Conservation (phyloP, 2,329 filamentous ascomycete genomes). For the Ophiostoma ulmi region DNA sequence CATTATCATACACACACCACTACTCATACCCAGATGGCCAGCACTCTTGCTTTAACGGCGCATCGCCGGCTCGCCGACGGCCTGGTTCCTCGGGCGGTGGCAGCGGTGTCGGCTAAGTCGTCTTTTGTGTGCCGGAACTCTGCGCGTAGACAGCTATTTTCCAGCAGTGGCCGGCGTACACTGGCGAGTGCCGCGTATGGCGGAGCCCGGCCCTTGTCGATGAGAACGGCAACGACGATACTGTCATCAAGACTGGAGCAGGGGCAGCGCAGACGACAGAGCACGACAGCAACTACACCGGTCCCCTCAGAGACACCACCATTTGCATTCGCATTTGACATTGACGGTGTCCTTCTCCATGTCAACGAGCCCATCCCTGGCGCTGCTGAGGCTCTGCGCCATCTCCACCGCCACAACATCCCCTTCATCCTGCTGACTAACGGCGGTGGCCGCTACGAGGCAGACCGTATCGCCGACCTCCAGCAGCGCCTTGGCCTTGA, state of each 20-base stretch:
- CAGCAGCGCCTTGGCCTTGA: slow-evolving; percentile 66
- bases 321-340: slow-evolving; percentile 47
- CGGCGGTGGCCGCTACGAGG: slow-evolving; percentile 81
- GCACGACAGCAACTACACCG: not conserved
- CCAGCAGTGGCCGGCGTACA: not conserved
- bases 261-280: slow-evolving; percentile 9
- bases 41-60: not conserved
- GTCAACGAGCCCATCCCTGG: slow-evolving; percentile 73
- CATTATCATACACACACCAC: not conserved
- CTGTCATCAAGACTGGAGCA: not conserved
- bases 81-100: not conserved
- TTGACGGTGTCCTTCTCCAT: slow-evolving; percentile 92
- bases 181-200: not conserved
- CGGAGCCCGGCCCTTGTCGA: not conserved
- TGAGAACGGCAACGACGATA: not conserved
- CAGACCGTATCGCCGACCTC: slow-evolving; percentile 65
- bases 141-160: not conserved
- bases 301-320: slow-evolving; percentile 12
- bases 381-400: slow-evolving; percentile 66
- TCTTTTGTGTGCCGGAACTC: not conserved
- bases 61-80: slow-evolving; percentile 8
- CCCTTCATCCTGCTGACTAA: slow-evolving; percentile 96
- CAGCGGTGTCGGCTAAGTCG: not conserved
- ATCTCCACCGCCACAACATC: slow-evolving; percentile 68
- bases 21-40: not conserved